phyloP scores from a whole-genome alignment of 202 grass and related monocot genomes.

The Schoenoplectus triqueter region DNA sequence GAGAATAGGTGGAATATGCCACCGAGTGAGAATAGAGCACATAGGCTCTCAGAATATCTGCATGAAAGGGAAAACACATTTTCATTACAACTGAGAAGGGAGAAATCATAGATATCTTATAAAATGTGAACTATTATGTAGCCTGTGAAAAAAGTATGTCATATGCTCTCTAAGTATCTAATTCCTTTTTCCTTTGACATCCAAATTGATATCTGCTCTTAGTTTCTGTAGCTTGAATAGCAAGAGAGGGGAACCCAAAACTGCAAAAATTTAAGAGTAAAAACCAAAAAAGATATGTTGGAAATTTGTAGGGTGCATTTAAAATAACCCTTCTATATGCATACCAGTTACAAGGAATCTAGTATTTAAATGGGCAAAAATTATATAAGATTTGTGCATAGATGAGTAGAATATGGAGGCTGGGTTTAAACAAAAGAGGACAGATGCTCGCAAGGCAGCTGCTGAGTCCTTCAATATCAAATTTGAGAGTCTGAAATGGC shows the following conservation, averaged over 20 bases:
- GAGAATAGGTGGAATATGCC: constrained; percentile 88
- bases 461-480: constrained; percentile 66
- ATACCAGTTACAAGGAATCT: background rate
- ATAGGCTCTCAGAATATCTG: constrained; percentile 91
- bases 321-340: background rate
- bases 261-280: background rate
- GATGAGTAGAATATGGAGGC: constrained; percentile 97
- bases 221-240: background rate
- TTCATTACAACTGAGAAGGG: background rate
- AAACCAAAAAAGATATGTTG: background rate
- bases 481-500: constrained; percentile 62
- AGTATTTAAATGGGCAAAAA: constrained; percentile 32
- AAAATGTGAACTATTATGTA: constrained; percentile 4
- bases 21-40: constrained; percentile 74
- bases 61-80: constrained; percentile 43
- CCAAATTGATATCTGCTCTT: background rate
- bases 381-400: constrained; percentile 55
- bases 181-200: background rate
- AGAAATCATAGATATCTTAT: background rate
- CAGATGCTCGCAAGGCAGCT: constrained; percentile 58
- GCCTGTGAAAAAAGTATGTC: background rate
- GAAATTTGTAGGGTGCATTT: background rate
- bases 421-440: constrained; percentile 91
- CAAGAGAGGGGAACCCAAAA: background rate
- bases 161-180: constrained; percentile 6